Evolutionary conservation across 768 basidiomycete genomes (phyloP), one percentile per base, ranked within the genome.

Genomic region (Rhodotorula sphaerocarpa): DNA sequence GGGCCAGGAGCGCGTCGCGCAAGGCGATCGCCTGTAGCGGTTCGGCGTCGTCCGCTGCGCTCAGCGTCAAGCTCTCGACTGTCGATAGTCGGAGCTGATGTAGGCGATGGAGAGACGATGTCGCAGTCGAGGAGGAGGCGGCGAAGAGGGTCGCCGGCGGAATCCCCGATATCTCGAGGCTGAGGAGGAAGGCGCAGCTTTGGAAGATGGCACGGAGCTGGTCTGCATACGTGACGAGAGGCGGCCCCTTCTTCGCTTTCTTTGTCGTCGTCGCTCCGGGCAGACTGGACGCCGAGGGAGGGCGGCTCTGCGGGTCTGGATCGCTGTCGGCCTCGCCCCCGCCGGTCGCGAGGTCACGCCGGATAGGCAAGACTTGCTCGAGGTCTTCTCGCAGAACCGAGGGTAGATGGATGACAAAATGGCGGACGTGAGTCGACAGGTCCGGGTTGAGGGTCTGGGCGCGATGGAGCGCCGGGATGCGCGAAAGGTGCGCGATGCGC

Each of bases 61-160:
- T 31, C 11, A 65, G 53, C 0, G 42, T 36, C 3, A 65, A 41
- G 23, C 15, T 28, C 16, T 57, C 44, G 34, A 65, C 42, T 20
- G 63, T 65, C 16, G 57, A 59, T 7, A 65, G 48, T n/a, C 63
- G 57, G 20, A 65, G 54, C 18, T 55, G 63, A 53, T 65, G 63
- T 1, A 65, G 57, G 34, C 55, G 63, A 33, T 65, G 57, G 12
- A 65, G 53, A 1, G 63, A 53, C 2, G 57, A 42, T 11, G 25
- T 39, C 9, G 57, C 23, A 11, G 21, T 1, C 0, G 42, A 23
- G 10, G 47, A 42, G 2, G 63, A 59, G 4, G 57, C 48, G 4
- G 36, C 28, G 42, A 65, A 53, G 25, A 65, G 63, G 12, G 33
- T 23, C 20, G 41, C 31, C 1, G 63, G 63, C 3, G 47, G 25